Conservation (phyloP, 495 filamentous ascomycete genomes). For the Aspergillus cristatus region DNA sequence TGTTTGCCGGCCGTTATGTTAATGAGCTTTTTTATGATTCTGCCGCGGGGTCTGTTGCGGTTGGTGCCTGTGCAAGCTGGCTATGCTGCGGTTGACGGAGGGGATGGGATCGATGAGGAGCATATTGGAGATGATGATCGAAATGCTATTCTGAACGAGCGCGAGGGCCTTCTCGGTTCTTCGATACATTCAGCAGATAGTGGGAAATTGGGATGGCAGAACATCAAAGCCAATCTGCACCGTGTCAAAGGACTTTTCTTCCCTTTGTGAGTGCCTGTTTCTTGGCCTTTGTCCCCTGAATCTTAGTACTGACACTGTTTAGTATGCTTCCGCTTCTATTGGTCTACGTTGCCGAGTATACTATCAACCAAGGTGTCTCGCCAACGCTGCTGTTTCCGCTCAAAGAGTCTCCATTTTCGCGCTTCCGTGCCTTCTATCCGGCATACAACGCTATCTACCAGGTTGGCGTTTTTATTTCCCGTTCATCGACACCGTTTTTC, state of each 20-base stretch:
- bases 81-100: conserved; percentile 28
- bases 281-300: too few species aligned
- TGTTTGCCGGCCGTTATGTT: conserved; percentile 77
- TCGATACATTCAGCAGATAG: conserved; percentile 12
- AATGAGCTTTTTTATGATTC: conserved; percentile 68
- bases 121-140: conserved; percentile 19
- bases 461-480: conserved; percentile 85
- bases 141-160: conserved; percentile 14
- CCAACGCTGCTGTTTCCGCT: conserved; percentile 87
- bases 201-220: conserved; percentile 15
- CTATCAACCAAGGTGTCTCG: conserved; percentile 87
- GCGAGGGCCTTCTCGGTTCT: conserved; percentile 30
- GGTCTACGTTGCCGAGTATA: conserved; percentile 93
- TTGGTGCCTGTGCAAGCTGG: conserved; percentile 9
- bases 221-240: conserved; percentile 39
- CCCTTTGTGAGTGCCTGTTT: conserved; percentile 51
- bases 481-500: conserved; percentile 80
- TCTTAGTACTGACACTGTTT: conserved; percentile 16
- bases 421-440: conserved; percentile 87
- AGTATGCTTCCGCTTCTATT: conserved; percentile 87
- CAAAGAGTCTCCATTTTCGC: conserved; percentile 58
- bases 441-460: conserved; percentile 91
- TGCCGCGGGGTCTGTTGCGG: conserved; percentile 55
- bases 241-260: conserved; percentile 50
- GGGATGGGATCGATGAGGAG: conserved; percentile 31